phyloP scores from a whole-genome alignment of 768 basidiomycete genomes.

The Artomyces pyxidatus region DNA sequence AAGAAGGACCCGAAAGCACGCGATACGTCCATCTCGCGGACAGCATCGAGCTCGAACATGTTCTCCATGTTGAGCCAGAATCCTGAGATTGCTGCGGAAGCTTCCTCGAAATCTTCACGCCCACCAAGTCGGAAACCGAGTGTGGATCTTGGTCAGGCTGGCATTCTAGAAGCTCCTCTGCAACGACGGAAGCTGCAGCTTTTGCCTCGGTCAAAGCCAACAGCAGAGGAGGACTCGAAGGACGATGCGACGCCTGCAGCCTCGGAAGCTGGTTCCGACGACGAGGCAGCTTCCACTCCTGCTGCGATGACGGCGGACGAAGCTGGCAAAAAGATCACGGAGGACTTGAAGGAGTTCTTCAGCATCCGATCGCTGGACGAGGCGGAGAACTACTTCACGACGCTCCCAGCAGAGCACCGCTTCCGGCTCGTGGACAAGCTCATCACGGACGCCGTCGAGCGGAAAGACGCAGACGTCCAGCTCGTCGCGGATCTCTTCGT shows the following conservation, averaged over 20 bases:
- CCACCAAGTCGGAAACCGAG: slow-evolving; percentile 43
- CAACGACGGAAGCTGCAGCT: slow-evolving; percentile 70
- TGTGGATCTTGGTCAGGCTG: slow-evolving; percentile 39
- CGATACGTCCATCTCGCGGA: slow-evolving; percentile 65
- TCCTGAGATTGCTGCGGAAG: slow-evolving; percentile 46
- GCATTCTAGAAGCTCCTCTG: slow-evolving; percentile 36
- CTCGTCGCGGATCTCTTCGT: slow-evolving; percentile 72
- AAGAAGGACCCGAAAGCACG: slow-evolving; percentile 59
- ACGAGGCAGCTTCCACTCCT: slow-evolving; percentile 27
- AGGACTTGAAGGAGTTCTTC: slow-evolving; percentile 85
- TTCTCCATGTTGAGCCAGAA: slow-evolving; percentile 76
- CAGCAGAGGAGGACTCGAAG: slow-evolving; percentile 34
- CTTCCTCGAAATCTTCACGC: slow-evolving; percentile 39
- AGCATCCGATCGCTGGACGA: slow-evolving; percentile 78
- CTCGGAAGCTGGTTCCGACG: slow-evolving; percentile 41
- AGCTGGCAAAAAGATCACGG: slow-evolving; percentile 66
- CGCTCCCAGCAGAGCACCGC: slow-evolving; percentile 58
- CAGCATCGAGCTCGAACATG: slow-evolving; percentile 79
- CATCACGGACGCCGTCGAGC: slow-evolving; percentile 64
- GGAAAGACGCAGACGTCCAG: slow-evolving; percentile 73
- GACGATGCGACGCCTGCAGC: slow-evolving; percentile 33
- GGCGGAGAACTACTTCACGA: slow-evolving; percentile 79
- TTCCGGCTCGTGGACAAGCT: slow-evolving; percentile 67
- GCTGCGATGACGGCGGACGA: slow-evolving; percentile 53
- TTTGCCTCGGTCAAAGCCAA: slow-evolving; percentile 70